These are phyloP conservation scores for Blastomyces parvus DNA, from an alignment of 2,329 filamentous ascomycete genomes.

Conservation along the genomic window DNA sequence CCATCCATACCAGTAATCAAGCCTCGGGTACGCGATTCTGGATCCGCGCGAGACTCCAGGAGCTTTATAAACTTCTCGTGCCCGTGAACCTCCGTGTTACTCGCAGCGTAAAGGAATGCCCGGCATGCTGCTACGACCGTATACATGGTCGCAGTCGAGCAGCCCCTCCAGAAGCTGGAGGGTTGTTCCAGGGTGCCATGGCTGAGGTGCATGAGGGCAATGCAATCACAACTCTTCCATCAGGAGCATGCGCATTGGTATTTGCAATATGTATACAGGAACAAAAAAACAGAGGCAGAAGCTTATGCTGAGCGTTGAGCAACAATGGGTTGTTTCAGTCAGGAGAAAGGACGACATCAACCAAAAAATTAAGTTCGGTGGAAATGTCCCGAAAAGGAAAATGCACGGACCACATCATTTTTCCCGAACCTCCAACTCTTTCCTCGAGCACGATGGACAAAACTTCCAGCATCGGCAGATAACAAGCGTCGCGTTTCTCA, in stretches of 20 bases:
- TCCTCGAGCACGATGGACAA: too few relatives aligned
- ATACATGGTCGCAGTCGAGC: constrained; percentile 66
- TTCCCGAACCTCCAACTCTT: background rate
- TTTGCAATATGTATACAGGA: constrained; percentile 19
- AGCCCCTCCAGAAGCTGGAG: constrained; percentile 53
- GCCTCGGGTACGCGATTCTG: constrained; percentile 58
- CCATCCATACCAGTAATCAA: constrained; percentile 64
- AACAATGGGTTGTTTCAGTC: background rate
- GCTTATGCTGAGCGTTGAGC: background rate
- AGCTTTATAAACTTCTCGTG: constrained; percentile 64
- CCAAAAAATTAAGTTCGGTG: constrained; percentile 3
- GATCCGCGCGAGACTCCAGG: constrained; percentile 62
- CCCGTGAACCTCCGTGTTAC: constrained; percentile 65
- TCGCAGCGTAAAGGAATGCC: constrained; percentile 65
- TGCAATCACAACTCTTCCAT: constrained; percentile 17
- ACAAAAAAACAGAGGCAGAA: constrained; percentile 5
- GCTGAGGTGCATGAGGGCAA: constrained; percentile 28
- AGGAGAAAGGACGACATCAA: too few relatives aligned
- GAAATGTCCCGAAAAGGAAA: constrained; percentile 3
- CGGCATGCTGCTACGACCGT: constrained; percentile 61
- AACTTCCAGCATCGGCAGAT: background rate
- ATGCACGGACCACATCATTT: constrained; percentile 15
- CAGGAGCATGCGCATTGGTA: constrained; percentile 14
- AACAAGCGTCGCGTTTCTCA: constrained; percentile 6
- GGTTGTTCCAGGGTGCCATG: constrained; percentile 35